Conservation (phyloP, 805 yeast species). For the Monosporozyma unispora region DNA sequence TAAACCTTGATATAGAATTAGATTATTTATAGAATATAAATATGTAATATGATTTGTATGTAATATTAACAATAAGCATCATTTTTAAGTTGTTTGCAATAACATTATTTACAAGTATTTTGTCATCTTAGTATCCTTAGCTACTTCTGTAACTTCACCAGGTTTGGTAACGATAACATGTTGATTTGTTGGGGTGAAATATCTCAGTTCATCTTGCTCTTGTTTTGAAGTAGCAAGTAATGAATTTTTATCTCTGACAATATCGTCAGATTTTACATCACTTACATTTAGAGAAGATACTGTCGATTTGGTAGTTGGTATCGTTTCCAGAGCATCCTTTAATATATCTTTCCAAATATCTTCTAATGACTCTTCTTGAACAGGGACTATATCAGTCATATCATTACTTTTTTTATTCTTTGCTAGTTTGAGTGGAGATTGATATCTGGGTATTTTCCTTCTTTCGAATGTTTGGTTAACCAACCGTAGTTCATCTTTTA, state of each 20-base stretch:
- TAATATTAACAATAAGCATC: neutral
- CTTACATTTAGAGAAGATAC: too few species aligned
- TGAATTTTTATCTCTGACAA: constrained; percentile 13
- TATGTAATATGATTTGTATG: neutral
- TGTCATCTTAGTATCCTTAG: constrained; percentile 29
- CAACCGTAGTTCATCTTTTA: constrained; percentile 34
- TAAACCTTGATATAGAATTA: neutral
- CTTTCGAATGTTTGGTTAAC: constrained; percentile 20
- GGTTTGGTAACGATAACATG: constrained; percentile 34
- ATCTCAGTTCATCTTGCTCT: constrained; percentile 22
- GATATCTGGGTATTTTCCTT: neutral
- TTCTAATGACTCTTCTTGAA: constrained; percentile 19
- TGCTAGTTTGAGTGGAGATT: constrained; percentile 15
- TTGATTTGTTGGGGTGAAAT: constrained; percentile 26
- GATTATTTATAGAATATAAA: neutral
- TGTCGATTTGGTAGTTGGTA: too few species aligned
- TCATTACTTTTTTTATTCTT: neutral
- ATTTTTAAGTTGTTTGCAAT: neutral
- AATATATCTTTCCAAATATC: constrained; percentile 25
- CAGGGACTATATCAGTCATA: neutral
- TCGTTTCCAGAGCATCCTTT: neutral
- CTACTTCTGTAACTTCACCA: constrained; percentile 33
- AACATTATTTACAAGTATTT: constrained; percentile 28
- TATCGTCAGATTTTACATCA: constrained; percentile 8
- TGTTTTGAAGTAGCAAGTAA: constrained; percentile 15